phyloP scores from a whole-genome alignment of 2,329 filamentous ascomycete species.

The Ophiostoma quercus region DNA sequence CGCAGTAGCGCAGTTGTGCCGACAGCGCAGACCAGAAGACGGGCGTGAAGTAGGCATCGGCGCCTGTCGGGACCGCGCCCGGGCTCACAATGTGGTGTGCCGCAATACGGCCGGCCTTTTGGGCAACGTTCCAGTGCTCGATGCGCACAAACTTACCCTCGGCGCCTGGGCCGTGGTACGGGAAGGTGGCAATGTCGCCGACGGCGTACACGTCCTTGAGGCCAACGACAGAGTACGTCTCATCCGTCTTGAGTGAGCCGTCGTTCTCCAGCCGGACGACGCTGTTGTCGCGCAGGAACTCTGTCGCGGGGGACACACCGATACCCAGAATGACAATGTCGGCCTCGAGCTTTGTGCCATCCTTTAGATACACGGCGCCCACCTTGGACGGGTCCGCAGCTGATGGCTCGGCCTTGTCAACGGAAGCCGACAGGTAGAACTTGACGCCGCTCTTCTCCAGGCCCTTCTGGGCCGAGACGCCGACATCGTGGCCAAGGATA shows the following conservation, averaged over 20 bases:
- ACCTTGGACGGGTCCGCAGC: constrained; percentile 63
- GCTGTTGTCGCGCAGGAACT: constrained; percentile 69
- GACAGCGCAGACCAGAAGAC: constrained; percentile 96
- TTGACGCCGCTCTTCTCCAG: constrained; percentile 84
- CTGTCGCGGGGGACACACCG: constrained; percentile 79
- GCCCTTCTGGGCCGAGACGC: constrained; percentile 69
- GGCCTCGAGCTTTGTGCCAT: constrained; percentile 76
- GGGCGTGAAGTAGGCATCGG: constrained; percentile 66
- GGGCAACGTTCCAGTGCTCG: constrained; percentile 98
- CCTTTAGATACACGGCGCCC: constrained; percentile 75
- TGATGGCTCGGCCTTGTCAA: constrained; percentile 77
- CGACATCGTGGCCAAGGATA: constrained; percentile 77
- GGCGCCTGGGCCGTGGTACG: constrained; percentile 84
- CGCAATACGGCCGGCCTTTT: constrained; percentile 79
- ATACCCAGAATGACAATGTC: constrained; percentile 90
- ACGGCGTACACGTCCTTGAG: constrained; percentile 83
- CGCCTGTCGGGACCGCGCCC: constrained; percentile 51
- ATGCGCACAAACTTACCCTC: constrained; percentile 71
- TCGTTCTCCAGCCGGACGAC: constrained; percentile 69
- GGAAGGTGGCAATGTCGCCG: constrained; percentile 91
- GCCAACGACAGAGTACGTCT: constrained; percentile 69
- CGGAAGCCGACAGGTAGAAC: constrained; percentile 74
- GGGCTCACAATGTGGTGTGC: constrained; percentile 71
- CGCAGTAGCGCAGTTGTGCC: constrained; percentile 85
- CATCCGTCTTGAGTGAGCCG: constrained; percentile 77